Evolutionary conservation across 345 rosid species (phyloP), one percentile per base, ranked within the genome.

Genomic region (Salix exigua): DNA sequence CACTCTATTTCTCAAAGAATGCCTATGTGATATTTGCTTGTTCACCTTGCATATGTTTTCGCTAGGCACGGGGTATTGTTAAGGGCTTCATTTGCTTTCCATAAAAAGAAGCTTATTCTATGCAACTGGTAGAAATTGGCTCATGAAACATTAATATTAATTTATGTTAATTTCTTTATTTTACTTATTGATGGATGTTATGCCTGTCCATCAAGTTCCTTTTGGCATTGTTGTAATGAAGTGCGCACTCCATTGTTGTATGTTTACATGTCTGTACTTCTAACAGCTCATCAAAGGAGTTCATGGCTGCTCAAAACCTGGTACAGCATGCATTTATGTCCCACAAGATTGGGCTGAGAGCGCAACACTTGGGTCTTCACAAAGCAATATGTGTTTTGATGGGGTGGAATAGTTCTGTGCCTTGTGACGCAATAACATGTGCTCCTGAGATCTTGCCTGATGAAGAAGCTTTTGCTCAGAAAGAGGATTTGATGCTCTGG

Each of bases 241-340:
- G 9, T 6, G 1, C 75, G 21, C 14, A 38, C 35, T 21, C 4
- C 13, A n/a, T 25, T 26, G 14, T 19, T 66, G 38, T 10, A 51
- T 71, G 55, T 72, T 80, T 5, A 31, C 69, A 13, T 63, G 19
- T 35, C 53, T 67, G 11, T 76, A 67, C 71, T 74, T 51, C 74
- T 68, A 55, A 61, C 84, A 87, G 92, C 70, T 35, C 77, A 33
- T 88, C 90, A 31, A 88, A 88, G 85, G 89, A 87, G 78, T 85
- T 88, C 78, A 73, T 75, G 80, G 82, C 73, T 77, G 84, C 88
- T 19, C 88, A 78, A 68, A 78, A 87, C 77, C 75, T 88, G 85
- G 88, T 77, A 40, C 86, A 79, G 17, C 90, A 88, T 81, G 85
- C 88, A 42, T 84, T 83, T 73, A 88, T 87, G 92, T 83, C 90